phyloP scores from a whole-genome alignment of 169 alveolate genomes.

The Plasmodium sp. region DNA sequence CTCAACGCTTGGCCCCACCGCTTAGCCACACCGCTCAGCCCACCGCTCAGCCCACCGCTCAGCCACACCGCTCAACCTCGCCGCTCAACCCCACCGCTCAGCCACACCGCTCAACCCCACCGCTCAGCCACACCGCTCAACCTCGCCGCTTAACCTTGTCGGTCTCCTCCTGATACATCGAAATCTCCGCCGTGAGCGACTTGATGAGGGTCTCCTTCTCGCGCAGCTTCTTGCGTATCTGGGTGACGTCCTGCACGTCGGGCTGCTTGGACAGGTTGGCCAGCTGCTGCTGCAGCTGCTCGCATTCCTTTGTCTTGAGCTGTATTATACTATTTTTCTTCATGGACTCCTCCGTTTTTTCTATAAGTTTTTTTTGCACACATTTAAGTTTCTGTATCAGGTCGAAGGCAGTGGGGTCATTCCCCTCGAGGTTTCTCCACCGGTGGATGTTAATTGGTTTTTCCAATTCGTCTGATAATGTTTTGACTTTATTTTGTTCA shows the following conservation, averaged over 20 bases:
- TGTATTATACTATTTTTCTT: slow-evolving; percentile 39
- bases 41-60: neutral
- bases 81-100: neutral
- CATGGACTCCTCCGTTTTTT: slow-evolving; percentile 65
- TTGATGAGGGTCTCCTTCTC: slow-evolving; percentile 63
- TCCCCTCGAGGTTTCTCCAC: slow-evolving; percentile 72
- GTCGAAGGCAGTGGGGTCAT: slow-evolving; percentile 71
- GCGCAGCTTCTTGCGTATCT: slow-evolving; percentile 25
- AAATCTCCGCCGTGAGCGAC: slow-evolving; percentile 60
- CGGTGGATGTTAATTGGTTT: slow-evolving; percentile 94
- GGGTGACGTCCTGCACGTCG: slow-evolving; percentile 23
- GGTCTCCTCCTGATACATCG: slow-evolving; percentile 66
- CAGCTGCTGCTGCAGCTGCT: slow-evolving; percentile 39
- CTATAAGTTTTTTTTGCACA: slow-evolving; percentile 66
- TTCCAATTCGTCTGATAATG: slow-evolving; percentile 93
- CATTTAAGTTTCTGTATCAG: slow-evolving; percentile 54
- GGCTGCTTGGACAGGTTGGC: neutral
- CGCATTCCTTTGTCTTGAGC: slow-evolving; percentile 52
- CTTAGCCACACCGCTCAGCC: neutral
- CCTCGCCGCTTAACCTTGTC: neutral
- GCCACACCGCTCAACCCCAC: neutral
- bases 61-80: neutral
- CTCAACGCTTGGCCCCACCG: neutral
- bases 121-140: neutral
- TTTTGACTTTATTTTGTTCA: slow-evolving; percentile 92